Base-by-base conservation (phyloP, 768 basidiomycete species). In the Auricularia sp. region DNA sequence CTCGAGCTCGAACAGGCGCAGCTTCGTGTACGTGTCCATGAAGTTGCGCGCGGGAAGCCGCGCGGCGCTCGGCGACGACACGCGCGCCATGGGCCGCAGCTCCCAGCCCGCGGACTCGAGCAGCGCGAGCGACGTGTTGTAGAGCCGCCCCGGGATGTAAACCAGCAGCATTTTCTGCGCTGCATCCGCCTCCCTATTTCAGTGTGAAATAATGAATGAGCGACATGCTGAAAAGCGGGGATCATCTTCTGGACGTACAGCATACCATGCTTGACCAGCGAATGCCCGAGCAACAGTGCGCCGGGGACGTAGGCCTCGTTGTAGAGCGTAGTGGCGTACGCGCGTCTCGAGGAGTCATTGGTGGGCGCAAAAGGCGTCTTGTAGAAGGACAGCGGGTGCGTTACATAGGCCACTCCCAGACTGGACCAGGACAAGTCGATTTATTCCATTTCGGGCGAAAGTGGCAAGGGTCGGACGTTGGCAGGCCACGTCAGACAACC, bases 1-100 rank as follows among this genome's bases (percentile, higher is more conserved):
- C 56, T 59, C 56, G 24, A 59, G 56, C 65, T 65, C 65, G 59
- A 65, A 65, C 21, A 65, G 65, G 7, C 61, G 61, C 35, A 65
- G 44, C 61, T 65, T 65, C 21, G 65, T 65, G 37, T 65, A 65
- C 45, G 64, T 63, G n/a, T 65, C 65, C 62, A 63, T 62, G 45
- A 65, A 65, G 61, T 65, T 65, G 33, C 54, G 3, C 24, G 65
- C 65, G n/a, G 65, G 62, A 16, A 61, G 62, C 8, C 47, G 33
- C 16, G n/a, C 44, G 4, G 42, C 10, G n/a, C n/a, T 24, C 33
- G 65, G 65, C 7, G 39, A 44, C 16, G 61, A 62, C 18, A 65
- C 62, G 18, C 39, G 61, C 8, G n/a, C 21, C 21, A 63, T 61
- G 16, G 47, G 6, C 3, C 45, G n/a, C 29, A 37, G 14, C 13